phyloP scores from a whole-genome alignment of 768 basidiomycete genomes.

The Thelephora aurantiotincta region DNA sequence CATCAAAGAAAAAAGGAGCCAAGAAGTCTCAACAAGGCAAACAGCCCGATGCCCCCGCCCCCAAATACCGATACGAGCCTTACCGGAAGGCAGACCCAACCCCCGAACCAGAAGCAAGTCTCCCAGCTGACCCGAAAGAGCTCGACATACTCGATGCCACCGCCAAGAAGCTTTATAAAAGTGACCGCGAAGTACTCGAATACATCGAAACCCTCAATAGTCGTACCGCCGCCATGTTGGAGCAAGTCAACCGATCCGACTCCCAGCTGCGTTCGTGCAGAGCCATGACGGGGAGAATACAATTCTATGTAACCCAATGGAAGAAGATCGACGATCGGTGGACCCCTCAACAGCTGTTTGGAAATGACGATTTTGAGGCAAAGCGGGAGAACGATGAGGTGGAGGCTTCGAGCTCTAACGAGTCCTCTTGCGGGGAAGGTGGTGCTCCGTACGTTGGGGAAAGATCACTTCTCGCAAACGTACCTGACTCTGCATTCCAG shows the following conservation, averaged over 20 bases:
- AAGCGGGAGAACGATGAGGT: background rate
- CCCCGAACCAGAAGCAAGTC: background rate
- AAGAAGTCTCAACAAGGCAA: no score
- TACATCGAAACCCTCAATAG: background rate
- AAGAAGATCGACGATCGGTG: background rate
- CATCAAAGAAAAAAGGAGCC: no score
- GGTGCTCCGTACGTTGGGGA: background rate
- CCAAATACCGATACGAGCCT: background rate
- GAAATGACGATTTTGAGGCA: background rate
- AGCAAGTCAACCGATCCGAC: background rate
- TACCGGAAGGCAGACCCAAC: background rate
- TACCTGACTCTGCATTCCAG: background rate
- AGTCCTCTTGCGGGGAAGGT: background rate
- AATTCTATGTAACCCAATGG: background rate
- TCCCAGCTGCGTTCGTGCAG: background rate
- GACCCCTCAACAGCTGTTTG: background rate
- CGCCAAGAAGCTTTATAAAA: background rate
- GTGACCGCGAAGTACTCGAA: background rate
- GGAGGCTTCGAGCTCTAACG: background rate
- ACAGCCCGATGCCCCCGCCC: background rate
- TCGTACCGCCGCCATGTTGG: background rate
- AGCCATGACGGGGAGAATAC: background rate
- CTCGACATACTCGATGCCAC: background rate
- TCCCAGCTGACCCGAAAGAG: background rate
- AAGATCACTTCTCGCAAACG: no score